These are phyloP conservation scores for Taiozyma sp. DNA, from an alignment of 1,139 yeast genomes.

Conservation along the genomic window DNA sequence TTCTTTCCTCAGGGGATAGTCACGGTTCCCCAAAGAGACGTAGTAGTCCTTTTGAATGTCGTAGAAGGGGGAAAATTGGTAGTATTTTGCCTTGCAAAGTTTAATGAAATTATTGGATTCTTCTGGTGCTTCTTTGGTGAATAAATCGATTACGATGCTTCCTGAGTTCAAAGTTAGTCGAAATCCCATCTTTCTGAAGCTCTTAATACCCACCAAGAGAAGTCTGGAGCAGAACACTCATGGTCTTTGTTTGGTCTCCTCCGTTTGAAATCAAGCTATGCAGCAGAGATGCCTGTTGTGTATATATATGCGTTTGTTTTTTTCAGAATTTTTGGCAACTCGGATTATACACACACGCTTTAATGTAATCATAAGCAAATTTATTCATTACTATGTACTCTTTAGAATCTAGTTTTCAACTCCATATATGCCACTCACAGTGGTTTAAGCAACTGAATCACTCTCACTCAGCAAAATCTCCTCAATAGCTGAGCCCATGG, in stretches of 20 bases:
- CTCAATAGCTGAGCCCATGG: slow-evolving; percentile 65
- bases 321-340: too few relatives aligned
- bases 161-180: slow-evolving; percentile 25
- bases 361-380: too few relatives aligned
- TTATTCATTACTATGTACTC: too few relatives aligned
- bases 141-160: slow-evolving; percentile 50
- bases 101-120: slow-evolving; percentile 47
- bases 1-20: slow-evolving; percentile 34
- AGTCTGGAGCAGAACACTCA: slow-evolving; percentile 61
- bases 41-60: slow-evolving; percentile 34
- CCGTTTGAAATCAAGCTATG: too few relatives aligned
- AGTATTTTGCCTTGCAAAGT: slow-evolving; percentile 50
- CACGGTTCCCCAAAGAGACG: slow-evolving; percentile 46
- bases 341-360: too few relatives aligned
- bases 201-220: slow-evolving; percentile 35
- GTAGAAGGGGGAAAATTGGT: slow-evolving; percentile 47
- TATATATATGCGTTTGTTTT: too few relatives aligned
- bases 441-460: not conserved
- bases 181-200: not conserved
- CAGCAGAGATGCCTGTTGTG: too few relatives aligned
- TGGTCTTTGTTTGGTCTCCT: slow-evolving; percentile 16
- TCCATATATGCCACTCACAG: not conserved
- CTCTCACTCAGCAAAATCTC: slow-evolving; percentile 55
- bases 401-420: not conserved
- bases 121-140: slow-evolving; percentile 31